Base-by-base conservation (phyloP, 2,329 filamentous ascomycete genomes). In the Chaetomiaceae sp. region DNA sequence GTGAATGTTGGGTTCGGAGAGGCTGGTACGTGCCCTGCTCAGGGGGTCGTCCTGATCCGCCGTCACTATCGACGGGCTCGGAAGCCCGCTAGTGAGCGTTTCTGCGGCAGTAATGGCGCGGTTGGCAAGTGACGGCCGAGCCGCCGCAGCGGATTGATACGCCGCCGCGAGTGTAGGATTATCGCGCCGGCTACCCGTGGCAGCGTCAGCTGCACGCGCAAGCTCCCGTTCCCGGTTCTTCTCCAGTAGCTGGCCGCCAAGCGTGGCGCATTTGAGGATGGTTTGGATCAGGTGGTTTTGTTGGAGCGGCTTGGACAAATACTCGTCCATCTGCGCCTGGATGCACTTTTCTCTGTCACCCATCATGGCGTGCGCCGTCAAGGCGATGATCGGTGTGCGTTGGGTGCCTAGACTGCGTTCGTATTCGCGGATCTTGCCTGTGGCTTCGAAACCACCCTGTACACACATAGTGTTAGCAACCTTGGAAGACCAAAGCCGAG, bases 291-390 rank as follows among this genome's bases (percentile, higher is more conserved):
- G 85, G 69, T 96, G 90, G 68, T 95, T 96, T 67, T 96, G 92
- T 71, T 96, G 95, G 56, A 97, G 77, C 23, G 92, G 92, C 69
- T 99, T 99, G 16, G 92, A 96, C 37, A 99, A 77, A 67, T 99
- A 99, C 70, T 99, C 94, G 69, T 99, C 94, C 94, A 99, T 99
- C 74, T 97, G 90, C 9, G 92, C 94, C 68, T 96, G 90, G 57
- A 99, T 95, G 70, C 94, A 99, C 76, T 95, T 96, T 69, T 99
- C 94, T 45, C 94, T 84, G 66, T 99, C 94, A 60, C 94, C 94
- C 75, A 97, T 85, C 94, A 99, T 99, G 63, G 94, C 94, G 72
- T 99, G 94, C 1, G 94, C 94, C 11, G 94, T 99, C 40, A 99
- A 80, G 2, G 94, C 94, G 64, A 99, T 96, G 65, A 99, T 96